Percentiles rank a stretch among this genome's conserved stretches.
Conservation (phyloP, 192 early-diverging fungal species). For the Backusella macrospora region DNA sequence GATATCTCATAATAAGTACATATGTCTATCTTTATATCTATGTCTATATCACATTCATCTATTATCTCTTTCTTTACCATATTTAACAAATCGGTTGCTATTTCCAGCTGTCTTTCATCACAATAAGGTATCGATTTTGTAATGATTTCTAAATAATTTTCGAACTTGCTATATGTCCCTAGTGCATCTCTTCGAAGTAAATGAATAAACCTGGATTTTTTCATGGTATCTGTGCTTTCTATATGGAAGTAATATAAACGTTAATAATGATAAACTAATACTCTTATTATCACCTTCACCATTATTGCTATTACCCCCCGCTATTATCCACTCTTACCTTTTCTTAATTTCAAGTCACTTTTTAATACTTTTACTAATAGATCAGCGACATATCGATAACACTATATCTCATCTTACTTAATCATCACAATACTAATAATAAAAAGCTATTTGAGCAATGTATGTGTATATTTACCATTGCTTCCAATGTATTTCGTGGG, state of each 20-base stretch:
- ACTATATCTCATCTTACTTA: background rate
- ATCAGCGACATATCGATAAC: background rate
- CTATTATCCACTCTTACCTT: background rate
- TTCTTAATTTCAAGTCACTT: background rate
- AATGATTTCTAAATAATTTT: background rate
- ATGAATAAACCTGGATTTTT: background rate
- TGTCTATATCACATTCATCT: too few species aligned
- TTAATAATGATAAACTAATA: background rate
- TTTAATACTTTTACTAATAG: slow-evolving; percentile 8
- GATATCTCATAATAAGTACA: too few species aligned
- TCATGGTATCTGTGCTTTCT: background rate
- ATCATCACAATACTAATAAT: background rate
- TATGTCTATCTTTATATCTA: too few species aligned
- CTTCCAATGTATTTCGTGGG: background rate
- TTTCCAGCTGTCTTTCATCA: background rate
- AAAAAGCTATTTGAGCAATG: background rate
- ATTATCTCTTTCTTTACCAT: background rate
- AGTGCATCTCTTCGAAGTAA: background rate
- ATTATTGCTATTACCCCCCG: background rate
- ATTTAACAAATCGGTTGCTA: background rate
- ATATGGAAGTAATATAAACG: background rate
- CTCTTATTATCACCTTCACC: too few species aligned
- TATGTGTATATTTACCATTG: background rate
- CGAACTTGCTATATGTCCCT: background rate
- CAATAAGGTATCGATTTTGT: background rate